These are phyloP conservation scores for Mesembryanthemum crystallinum DNA, from an alignment of 148 eudicot genomes.

Conservation along the genomic window DNA sequence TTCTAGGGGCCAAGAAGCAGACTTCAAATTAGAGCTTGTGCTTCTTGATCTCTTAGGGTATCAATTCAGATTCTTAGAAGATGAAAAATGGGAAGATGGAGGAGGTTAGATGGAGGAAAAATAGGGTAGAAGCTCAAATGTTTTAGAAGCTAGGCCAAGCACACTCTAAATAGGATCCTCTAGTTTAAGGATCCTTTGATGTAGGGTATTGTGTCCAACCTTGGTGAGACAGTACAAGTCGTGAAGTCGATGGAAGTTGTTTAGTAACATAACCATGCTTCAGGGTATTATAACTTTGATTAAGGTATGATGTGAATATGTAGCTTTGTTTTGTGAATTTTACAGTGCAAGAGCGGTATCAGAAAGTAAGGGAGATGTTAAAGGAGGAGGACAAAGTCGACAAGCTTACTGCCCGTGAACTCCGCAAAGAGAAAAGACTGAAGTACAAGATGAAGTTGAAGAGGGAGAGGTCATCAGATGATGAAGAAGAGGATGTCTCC, in stretches of 20 bases:
- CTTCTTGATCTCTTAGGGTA: too few relatives aligned
- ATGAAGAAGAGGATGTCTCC: slow-evolving; percentile 40
- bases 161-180: too few relatives aligned
- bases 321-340: not conserved
- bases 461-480: slow-evolving; percentile 49
- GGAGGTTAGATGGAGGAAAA: too few relatives aligned
- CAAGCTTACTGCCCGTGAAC: slow-evolving; percentile 61
- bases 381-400: slow-evolving; percentile 62
- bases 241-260: not conserved
- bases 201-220: too few relatives aligned
- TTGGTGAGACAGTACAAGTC: too few relatives aligned
- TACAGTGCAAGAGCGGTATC: slow-evolving; percentile 43
- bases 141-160: too few relatives aligned
- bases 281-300: not conserved
- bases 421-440: slow-evolving; percentile 61
- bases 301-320: not conserved
- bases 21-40: too few relatives aligned
- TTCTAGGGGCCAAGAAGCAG: too few relatives aligned
- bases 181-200: not conserved
- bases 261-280: not conserved
- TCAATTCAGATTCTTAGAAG: too few relatives aligned
- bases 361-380: slow-evolving; percentile 48
- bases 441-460: slow-evolving; percentile 64
- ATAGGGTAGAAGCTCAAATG: too few relatives aligned
- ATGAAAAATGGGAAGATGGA: too few relatives aligned